Percentiles rank a stretch among this genome's conserved stretches.
Evolutionary conservation across 2,329 filamentous ascomycete species (phyloP).

Genomic region (Pseudocercospora fijiensis): DNA sequence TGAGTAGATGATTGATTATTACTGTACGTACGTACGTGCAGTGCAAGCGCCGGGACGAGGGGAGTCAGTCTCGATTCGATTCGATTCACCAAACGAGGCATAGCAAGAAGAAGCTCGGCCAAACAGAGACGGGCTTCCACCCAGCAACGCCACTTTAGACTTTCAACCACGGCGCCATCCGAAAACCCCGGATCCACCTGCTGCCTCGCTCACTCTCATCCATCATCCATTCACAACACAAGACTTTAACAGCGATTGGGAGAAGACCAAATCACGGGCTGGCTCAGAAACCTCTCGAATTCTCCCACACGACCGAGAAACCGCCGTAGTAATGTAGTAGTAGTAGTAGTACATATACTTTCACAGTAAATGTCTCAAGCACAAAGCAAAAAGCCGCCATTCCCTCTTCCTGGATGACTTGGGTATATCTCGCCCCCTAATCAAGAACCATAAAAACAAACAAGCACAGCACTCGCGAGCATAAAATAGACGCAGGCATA

Average conservation of each 20-base stretch:
- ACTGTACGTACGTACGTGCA: too few species aligned
- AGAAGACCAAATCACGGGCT: too few species aligned
- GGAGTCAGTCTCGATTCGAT: too few species aligned
- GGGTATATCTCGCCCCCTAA: constrained; percentile 11
- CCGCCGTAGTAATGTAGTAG: too few species aligned
- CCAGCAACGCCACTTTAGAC: not conserved
- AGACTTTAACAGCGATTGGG: not conserved
- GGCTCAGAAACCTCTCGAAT: not conserved
- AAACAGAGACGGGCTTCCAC: not conserved
- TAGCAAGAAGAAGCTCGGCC: constrained; percentile 4
- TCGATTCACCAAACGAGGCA: too few species aligned
- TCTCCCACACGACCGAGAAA: not conserved
- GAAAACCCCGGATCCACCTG: not conserved
- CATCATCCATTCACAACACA: not conserved
- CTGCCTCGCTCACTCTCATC: not conserved
- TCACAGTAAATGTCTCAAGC: not conserved
- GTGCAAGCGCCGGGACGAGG: too few species aligned
- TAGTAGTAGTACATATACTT: constrained; percentile 2
- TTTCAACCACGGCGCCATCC: not conserved
- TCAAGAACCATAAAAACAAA: constrained; percentile 2
- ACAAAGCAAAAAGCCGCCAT: constrained; percentile 7
- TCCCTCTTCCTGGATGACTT: constrained; percentile 7
- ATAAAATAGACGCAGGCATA: not conserved
- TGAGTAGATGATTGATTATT: too few species aligned
- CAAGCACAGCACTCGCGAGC: not conserved